phyloP scores from a whole-genome alignment of 495 filamentous ascomycete species.

The Durotheca rogersii region DNA sequence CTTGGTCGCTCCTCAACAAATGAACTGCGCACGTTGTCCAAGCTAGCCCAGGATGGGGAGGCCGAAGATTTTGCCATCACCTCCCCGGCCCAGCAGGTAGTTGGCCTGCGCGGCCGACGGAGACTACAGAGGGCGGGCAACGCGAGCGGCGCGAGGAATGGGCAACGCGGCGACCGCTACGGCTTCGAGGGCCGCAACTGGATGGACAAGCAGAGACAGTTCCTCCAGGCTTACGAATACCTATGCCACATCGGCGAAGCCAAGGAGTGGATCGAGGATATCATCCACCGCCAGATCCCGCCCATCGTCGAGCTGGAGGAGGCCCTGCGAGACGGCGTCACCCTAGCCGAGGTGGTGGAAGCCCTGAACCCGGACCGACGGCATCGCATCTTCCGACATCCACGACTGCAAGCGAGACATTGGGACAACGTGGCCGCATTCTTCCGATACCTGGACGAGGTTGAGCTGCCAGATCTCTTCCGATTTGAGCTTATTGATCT shows the following conservation, averaged over 20 bases:
- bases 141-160: slow-evolving; percentile 44
- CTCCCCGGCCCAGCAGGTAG: slow-evolving; percentile 75
- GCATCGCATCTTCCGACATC: slow-evolving; percentile 78
- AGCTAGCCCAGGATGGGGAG: slow-evolving; percentile 71
- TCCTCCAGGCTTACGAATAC: slow-evolving; percentile 97
- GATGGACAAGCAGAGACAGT: slow-evolving; percentile 99
- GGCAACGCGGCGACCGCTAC: slow-evolving; percentile 54
- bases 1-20: slow-evolving; percentile 82
- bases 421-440: slow-evolving; percentile 96
- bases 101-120: slow-evolving; percentile 79
- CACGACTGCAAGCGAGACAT: slow-evolving; percentile 88
- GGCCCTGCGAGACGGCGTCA: slow-evolving; percentile 88
- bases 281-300: slow-evolving; percentile 85
- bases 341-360: slow-evolving; percentile 94
- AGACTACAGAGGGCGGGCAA: slow-evolving; percentile 73
- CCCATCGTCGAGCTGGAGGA: slow-evolving; percentile 97
- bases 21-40: slow-evolving; percentile 85
- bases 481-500: slow-evolving; percentile 96
- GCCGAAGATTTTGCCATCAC: slow-evolving; percentile 77
- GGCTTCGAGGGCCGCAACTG: slow-evolving; percentile 86
- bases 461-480: slow-evolving; percentile 97
- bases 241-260: slow-evolving; percentile 99
- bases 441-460: slow-evolving; percentile 86
- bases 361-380: slow-evolving; percentile 74
- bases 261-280: slow-evolving; percentile 98